Percentiles rank a stretch among this genome's conserved stretches.
These are phyloP conservation scores for Athelia sp. DNA, from an alignment of 1,284 basidiomycete species.

Conservation along the genomic window DNA sequence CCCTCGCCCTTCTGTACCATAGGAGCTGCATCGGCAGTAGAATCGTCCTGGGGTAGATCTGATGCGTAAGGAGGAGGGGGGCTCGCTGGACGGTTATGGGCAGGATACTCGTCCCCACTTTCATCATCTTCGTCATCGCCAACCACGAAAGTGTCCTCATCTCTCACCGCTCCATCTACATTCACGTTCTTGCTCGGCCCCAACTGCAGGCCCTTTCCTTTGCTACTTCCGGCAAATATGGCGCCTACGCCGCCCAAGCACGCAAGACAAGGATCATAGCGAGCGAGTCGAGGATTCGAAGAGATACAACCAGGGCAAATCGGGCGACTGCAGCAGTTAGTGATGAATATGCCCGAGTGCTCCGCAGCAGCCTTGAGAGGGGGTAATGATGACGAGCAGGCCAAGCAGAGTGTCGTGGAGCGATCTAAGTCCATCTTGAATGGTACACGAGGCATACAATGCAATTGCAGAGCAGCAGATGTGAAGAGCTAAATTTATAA, in stretches of 20 bases:
- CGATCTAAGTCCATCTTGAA: constrained; percentile 5
- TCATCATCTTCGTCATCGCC: constrained; percentile 57
- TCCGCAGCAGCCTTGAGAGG: constrained; percentile 16
- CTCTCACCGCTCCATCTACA: constrained; percentile 47
- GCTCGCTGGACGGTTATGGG: background rate
- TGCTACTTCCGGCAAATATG: constrained; percentile 24
- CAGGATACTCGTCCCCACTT: constrained; percentile 9
- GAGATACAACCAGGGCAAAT: constrained; percentile 53
- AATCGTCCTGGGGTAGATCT: background rate
- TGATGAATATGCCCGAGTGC: constrained; percentile 32
- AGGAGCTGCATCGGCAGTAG: background rate
- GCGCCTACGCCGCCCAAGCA: constrained; percentile 55
- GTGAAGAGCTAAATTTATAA: background rate
- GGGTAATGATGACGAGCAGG: constrained; percentile 59
- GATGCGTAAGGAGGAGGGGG: constrained; percentile 2
- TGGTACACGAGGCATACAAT: background rate
- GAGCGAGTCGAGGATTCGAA: constrained; percentile 50
- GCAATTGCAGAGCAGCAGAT: background rate
- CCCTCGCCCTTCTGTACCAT: background rate
- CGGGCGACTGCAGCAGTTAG: constrained; percentile 52
- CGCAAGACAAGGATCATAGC: constrained; percentile 61
- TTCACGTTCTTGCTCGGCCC: constrained; percentile 25
- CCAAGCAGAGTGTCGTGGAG: constrained; percentile 45
- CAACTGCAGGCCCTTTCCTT: background rate
- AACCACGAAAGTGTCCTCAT: constrained; percentile 58